Evolutionary conservation across 257 asterid species (phyloP), one percentile per base, ranked within the genome.

Genomic region (Solanum arcanum): DNA sequence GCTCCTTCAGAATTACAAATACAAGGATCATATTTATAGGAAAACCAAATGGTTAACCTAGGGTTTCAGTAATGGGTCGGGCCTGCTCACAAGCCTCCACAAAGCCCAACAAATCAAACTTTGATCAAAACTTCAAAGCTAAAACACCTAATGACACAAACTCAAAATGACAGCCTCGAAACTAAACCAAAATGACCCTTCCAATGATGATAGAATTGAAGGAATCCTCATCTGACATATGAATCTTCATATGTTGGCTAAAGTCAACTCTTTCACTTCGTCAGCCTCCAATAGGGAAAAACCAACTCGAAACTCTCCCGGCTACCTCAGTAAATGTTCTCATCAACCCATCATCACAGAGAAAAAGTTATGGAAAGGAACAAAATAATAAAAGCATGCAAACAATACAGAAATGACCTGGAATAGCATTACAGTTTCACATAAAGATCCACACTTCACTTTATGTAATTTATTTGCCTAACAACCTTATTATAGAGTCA

Each of bases 391-490:
- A 56, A 56, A 56, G n/a, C 5, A 18, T 56, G 11, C n/a, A 56
- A 56, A 56, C 18, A 49, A 49, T 15, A 56, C 1, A 7, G 2
- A 56, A 7, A 56, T 56, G 62, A 52, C 62, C 62, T 18, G 11
- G 11, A 18, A 56, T 2, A 11, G 0, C 62, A 56, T 18, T 2
- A 56, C 62, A 88, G 85, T 39, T 86, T 90, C 0, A n/a, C 46
- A 73, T 90, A 89, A 25, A 90, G 89, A 21, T 84, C 87, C 11
- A 0, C 39, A 7, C 89, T 84, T 89, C 92, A 90, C 62, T 87
- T 87, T 13, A 81, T 74, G 59, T 14, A 37, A 5, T 46, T n/a
- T 13, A 27, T 4, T 20, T 11, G 35, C 52, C 16, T 83, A 23
- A 21, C 47, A 21, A 8, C 15, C 37, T 12, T 25, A 23, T 0